Evolutionary conservation across 495 filamentous ascomycete species (phyloP).

Genomic region (Podospora anserina): DNA sequence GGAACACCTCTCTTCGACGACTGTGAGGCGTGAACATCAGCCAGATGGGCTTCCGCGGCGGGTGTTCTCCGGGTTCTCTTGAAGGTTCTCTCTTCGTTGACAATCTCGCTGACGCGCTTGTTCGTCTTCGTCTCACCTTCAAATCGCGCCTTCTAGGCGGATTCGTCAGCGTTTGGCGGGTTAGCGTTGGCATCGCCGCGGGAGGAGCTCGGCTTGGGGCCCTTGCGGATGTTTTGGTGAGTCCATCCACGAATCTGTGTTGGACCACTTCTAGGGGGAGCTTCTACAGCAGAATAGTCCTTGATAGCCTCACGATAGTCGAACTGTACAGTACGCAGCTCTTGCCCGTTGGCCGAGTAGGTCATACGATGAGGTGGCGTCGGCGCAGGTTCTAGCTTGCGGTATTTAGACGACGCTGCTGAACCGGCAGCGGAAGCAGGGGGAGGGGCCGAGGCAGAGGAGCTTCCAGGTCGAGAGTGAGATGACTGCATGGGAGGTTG

Average conservation of each 20-base stretch:
- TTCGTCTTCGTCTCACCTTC: not conserved
- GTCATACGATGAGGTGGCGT: conserved; percentile 43
- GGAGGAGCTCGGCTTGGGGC: conserved; percentile 9
- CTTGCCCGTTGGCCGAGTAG: conserved; percentile 39
- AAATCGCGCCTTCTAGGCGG: conserved; percentile 4
- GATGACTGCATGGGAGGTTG: conserved; percentile 9
- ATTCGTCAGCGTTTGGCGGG: conserved; percentile 1
- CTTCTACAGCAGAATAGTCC: conserved; percentile 43
- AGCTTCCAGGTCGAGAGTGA: conserved; percentile 25
- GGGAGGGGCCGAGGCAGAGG: conserved; percentile 31
- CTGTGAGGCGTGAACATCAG: not conserved
- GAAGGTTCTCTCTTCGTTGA: not conserved
- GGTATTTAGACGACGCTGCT: conserved; percentile 36
- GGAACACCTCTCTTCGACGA: not conserved
- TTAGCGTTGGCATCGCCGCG: not conserved
- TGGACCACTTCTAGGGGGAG: conserved; percentile 44
- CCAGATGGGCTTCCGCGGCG: not conserved
- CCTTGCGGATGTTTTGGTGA: conserved; percentile 42
- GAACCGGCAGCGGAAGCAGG: conserved; percentile 12
- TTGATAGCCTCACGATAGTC: conserved; percentile 48
- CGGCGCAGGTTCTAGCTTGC: conserved; percentile 48
- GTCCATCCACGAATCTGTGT: conserved; percentile 50
- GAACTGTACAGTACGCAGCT: conserved; percentile 47
- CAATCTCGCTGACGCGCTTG: not conserved
- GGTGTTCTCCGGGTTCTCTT: not conserved